These are phyloP conservation scores for Domatiomyces catenatus DNA, from an alignment of 2,329 filamentous ascomycete genomes.

Conservation along the genomic window DNA sequence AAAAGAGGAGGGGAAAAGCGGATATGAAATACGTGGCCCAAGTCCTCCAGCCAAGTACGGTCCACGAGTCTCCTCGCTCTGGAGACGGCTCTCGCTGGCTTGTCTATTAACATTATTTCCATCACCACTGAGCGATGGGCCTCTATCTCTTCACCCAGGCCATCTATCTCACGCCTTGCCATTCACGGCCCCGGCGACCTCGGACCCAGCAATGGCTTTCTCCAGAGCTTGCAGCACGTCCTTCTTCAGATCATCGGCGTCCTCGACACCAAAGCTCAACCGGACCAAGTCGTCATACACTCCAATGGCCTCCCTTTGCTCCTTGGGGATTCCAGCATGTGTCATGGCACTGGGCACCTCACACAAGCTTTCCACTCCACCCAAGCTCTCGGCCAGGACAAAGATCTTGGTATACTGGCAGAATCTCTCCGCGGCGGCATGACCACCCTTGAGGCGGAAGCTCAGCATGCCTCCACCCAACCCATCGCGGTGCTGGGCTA, in stretches of 20 bases:
- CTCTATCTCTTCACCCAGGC: neutral
- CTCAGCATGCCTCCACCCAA: conserved; percentile 96
- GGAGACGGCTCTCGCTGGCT: neutral
- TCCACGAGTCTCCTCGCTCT: neutral
- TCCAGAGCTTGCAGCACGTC: conserved; percentile 76
- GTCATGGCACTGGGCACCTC: conserved; percentile 95
- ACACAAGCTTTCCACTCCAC: conserved; percentile 79
- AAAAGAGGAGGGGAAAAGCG: neutral
- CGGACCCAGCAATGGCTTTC: conserved; percentile 46
- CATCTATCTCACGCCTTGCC: neutral
- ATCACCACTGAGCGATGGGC: neutral
- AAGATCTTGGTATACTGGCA: conserved; percentile 82
- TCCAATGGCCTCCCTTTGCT: conserved; percentile 78
- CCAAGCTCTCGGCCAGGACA: conserved; percentile 81
- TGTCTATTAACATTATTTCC: neutral
- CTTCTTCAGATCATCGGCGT: conserved; percentile 63
- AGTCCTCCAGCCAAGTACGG: neutral
- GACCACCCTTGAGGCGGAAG: conserved; percentile 81
- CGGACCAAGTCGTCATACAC: conserved; percentile 91
- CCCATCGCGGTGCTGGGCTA: conserved; percentile 82
- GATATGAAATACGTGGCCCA: neutral
- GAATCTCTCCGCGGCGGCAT: conserved; percentile 75
- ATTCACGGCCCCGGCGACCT: conserved; percentile 28
- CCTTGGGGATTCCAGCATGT: conserved; percentile 82
- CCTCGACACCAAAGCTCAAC: conserved; percentile 87